A percentile compares a stretch with the other conserved stretches of the same genome.
Evolutionary conservation across 805 yeast species (phyloP).

Genomic region (Saccharomyces paradoxus): DNA sequence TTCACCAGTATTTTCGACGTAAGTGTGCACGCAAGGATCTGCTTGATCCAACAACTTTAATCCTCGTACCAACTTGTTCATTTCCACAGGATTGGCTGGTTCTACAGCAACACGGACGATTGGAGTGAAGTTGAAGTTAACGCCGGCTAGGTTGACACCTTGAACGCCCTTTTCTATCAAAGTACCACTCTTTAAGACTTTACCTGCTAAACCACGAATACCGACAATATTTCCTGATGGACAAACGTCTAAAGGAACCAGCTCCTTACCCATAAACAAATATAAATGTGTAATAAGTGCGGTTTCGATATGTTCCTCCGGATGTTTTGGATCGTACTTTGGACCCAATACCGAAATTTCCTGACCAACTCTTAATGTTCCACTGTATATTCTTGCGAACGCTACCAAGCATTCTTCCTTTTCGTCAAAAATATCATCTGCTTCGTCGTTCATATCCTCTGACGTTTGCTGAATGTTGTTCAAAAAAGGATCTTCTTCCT

Average conservation of each 20-base stretch:
- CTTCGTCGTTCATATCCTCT: slow-evolving; percentile 44
- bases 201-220: slow-evolving; percentile 80
- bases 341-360: slow-evolving; percentile 76
- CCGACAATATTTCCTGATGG: slow-evolving; percentile 96
- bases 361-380: slow-evolving; percentile 70
- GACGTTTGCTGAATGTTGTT: slow-evolving; percentile 17
- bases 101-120: slow-evolving; percentile 94
- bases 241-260: slow-evolving; percentile 66
- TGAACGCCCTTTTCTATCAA: slow-evolving; percentile 47
- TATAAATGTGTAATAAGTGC: slow-evolving; percentile 63
- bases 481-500: slow-evolving; percentile 48
- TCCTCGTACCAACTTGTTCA: slow-evolving; percentile 70
- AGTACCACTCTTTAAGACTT: slow-evolving; percentile 81
- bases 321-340: slow-evolving; percentile 63
- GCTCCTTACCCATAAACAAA: slow-evolving; percentile 86
- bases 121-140: slow-evolving; percentile 72
- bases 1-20: slow-evolving; percentile 84
- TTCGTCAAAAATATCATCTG: slow-evolving; percentile 37
- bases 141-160: slow-evolving; percentile 72
- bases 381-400: slow-evolving; percentile 82
- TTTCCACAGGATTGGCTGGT: slow-evolving; percentile 77
- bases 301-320: slow-evolving; percentile 46
- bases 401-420: slow-evolving; percentile 70
- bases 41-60: slow-evolving; percentile 71
- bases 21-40: slow-evolving; percentile 90